Evolutionary conservation across 805 yeast genomes (phyloP), one percentile per base, ranked within the genome.

Genomic region (Metschnikowia chrysomelidarum): DNA sequence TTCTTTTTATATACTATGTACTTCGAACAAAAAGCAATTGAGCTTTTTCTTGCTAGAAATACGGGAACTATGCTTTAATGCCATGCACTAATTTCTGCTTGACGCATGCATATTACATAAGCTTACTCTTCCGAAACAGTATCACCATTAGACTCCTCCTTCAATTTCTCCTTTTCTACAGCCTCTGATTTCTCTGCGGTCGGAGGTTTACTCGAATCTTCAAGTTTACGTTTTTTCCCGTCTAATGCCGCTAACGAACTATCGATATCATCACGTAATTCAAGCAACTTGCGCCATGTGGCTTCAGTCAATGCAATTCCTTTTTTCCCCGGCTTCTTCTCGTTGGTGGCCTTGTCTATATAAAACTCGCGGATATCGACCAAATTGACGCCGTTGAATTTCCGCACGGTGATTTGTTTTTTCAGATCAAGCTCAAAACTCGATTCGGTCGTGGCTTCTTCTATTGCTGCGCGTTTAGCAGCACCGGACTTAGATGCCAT

Each of bases 301-400:
- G 71, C 82, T 44, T 65, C 72, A 1, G 81, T 75, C 17, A 80
- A 54, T 1, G 85, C 67, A 14, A 80, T 76, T 0, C 86, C 85
- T 60, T 89, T 89, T 53, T 78, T 82, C 1, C 95, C 95, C 0
- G 98, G 98, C 41, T 71, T 71, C 64, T 72, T 68, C 41, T 78
- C 81, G 5, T 82, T 82, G 32, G 78, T 76, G 34, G 68, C 69
- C 39, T 59, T 62, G 46, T 64, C 70, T 11, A 53, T 32, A 57
- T 87, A 89, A 62, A 69, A 87, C 56, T 89, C 96, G 40, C 98
- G 73, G 34, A 89, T 84, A 51, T 89, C 96, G 10, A 91, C 77
- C 46, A 88, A 62, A 21, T 74, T 75, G 37, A 66, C 63, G 33
- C 80, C 79, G 36, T 83, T 80, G 67, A 78, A 89, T 46, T 73